Evolutionary conservation across 495 filamentous ascomycete genomes (phyloP).

Genomic region (Gamarada debralockiae): DNA sequence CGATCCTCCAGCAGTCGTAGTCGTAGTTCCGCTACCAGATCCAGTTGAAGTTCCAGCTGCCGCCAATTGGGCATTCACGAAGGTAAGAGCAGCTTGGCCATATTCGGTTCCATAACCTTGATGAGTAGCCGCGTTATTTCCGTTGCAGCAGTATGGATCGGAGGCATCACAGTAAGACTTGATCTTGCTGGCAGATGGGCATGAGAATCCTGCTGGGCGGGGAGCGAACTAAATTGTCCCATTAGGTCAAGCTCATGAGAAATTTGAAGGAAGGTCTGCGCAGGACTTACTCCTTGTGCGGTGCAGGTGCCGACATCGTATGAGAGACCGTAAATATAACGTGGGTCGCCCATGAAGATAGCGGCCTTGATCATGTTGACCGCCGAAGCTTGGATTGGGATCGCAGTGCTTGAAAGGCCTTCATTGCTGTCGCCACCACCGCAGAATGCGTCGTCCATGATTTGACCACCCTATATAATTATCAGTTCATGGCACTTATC

Average conservation of each 20-base stretch:
- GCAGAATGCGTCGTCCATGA: slow-evolving; percentile 60
- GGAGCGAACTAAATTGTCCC: slow-evolving; percentile 42
- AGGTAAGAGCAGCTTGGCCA: slow-evolving; percentile 50
- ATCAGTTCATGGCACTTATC: too few species aligned
- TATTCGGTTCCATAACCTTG: slow-evolving; percentile 57
- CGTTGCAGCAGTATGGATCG: slow-evolving; percentile 64
- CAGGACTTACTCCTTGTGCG: slow-evolving; percentile 48
- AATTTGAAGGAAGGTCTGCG: not conserved
- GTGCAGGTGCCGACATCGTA: slow-evolving; percentile 60
- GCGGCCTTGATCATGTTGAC: slow-evolving; percentile 52
- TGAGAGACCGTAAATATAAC: slow-evolving; percentile 45
- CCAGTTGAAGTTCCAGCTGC: not conserved
- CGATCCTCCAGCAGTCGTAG: not conserved
- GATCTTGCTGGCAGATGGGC: slow-evolving; percentile 49
- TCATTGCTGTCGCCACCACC: slow-evolving; percentile 53
- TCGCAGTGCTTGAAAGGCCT: slow-evolving; percentile 42
- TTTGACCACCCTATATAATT: slow-evolving; percentile 57
- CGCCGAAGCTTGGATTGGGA: slow-evolving; percentile 40
- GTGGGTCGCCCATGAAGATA: slow-evolving; percentile 62
- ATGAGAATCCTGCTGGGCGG: slow-evolving; percentile 51
- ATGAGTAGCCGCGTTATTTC: slow-evolving; percentile 51
- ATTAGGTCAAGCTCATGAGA: slow-evolving; percentile 6
- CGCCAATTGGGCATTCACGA: slow-evolving; percentile 45
- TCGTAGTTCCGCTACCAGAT: not conserved
- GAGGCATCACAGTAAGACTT: slow-evolving; percentile 58